Base-by-base conservation (phyloP, 352 stramenopile genomes). In the Globisporangium polare region DNA sequence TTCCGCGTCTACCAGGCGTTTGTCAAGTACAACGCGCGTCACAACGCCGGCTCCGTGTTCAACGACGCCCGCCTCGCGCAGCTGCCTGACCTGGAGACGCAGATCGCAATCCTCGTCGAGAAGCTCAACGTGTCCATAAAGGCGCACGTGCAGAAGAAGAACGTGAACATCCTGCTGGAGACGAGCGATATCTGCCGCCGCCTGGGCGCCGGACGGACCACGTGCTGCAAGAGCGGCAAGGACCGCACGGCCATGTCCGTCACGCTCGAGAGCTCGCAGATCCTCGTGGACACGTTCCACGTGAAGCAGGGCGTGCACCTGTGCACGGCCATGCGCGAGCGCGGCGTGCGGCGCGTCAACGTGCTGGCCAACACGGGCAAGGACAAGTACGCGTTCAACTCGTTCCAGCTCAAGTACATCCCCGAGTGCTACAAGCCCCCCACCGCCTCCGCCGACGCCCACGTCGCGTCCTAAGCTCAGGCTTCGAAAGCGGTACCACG, bases 181-280 rank as follows among this genome's bases (percentile, higher is more conserved):
- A 94, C 89, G 31, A 94, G 84, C 57, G 83, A 94, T 61, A 80
- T 97, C 42, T 96, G 89, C 42, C 90, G 96, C 31, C 86, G 83
- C 39, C 68, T 99, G 9, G 92, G 93, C 18, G 95, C 94, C 12
- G 94, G 89, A 0, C 87, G 91, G 22, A 90, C 93, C 29, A 97
- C 97, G 2, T 99, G 97, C 78, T 99, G 97, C 78, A 99, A 99
- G 73, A 97, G 84, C 63, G 96, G 97, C 2, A 99, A 99, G 67
- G 96, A 99, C 72, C 90, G 97, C 58, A 99, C 97, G 33, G 94
- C 92, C 24, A 99, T 99, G 97, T 97, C 97, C 17, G 90, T 98
- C 22, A 99, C 95, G 17, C 89, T 98, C 35, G 97, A 98, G 73
- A 89, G 96, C 49, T 95, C 94, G 47, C 90, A 96, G 37, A 62